These are phyloP conservation scores for Spatholobus suberectus DNA, from an alignment of 306 rosid genomes.

Conservation along the genomic window DNA sequence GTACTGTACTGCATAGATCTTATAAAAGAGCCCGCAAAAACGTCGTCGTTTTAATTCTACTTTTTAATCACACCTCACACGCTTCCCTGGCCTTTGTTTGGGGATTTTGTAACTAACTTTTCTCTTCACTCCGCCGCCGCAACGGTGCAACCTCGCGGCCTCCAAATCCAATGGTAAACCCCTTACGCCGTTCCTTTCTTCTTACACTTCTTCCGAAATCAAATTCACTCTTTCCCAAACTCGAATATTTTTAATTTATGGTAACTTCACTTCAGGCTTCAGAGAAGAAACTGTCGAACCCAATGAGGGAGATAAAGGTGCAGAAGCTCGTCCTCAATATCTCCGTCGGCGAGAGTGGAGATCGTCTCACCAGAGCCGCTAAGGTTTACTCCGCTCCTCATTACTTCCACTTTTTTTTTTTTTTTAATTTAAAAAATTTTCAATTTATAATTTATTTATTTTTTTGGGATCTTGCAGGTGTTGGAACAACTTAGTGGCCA, in stretches of 20 bases:
- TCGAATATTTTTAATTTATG: neutral
- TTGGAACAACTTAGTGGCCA: constrained; percentile 86
- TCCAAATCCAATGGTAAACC: constrained; percentile 28
- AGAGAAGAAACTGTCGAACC: constrained; percentile 76
- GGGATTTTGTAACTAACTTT: neutral
- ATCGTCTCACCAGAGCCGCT: constrained; percentile 84
- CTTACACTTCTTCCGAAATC: neutral
- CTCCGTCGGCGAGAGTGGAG: constrained; percentile 87
- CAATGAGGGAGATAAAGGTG: constrained; percentile 83
- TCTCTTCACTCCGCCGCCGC: neutral
- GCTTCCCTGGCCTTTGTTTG: neutral
- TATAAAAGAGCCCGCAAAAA: neutral
- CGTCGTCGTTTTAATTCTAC: neutral
- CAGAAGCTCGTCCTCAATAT: constrained; percentile 85
- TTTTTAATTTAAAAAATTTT: neutral
- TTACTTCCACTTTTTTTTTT: neutral
- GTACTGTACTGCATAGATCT: neutral
- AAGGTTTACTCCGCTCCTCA: constrained; percentile 48
- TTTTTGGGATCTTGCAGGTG: constrained; percentile 48
- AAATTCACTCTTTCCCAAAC: neutral
- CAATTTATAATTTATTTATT: neutral
- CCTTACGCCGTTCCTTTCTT: neutral
- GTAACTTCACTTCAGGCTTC: constrained; percentile 56
- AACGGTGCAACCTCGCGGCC: neutral
- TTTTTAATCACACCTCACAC: too few relatives aligned